Evolutionary conservation across 192 early-diverging fungal species (phyloP), one percentile per base, ranked within the genome.

Genomic region (Glomus cerebriforme): DNA sequence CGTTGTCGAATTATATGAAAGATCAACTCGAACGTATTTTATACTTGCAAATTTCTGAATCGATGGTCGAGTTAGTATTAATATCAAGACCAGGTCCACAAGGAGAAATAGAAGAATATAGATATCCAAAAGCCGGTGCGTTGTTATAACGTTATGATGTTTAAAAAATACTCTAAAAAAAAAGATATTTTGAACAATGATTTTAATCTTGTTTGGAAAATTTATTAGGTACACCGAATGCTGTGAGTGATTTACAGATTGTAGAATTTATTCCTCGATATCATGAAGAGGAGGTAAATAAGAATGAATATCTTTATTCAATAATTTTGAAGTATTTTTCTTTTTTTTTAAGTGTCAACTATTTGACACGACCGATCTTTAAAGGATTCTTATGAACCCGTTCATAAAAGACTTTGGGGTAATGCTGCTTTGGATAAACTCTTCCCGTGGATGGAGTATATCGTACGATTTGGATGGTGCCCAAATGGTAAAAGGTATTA

Each of bases 361-460:
- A 78, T 47, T 78, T 78, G 31, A 67, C 32, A 24, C 63, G 29
- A 78, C 58, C 22, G 45, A 64, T 59, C 66, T 47, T 26, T 74
- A 47, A 59, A 78, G 82, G 84, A 82, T 43, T 63, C 78, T 26
- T 67, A 43, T 43, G 84, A 81, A 34, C 86, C 86, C 3, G 60
- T 87, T 10, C 83, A 81, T 59, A 87, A 86, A 66, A 81, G 86
- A 60, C 79, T 88, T 8, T 86, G 84, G 85, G 81, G 85, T 9
- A 65, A 71, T 15, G 54, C 74, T 7, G 75, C 75, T 8, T 71
- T 91, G 13, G 78, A 87, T 67, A 79, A 79, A 27, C 59, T 84
- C 12, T 93, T 90, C 65, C 91, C 92, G 10, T 93, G 92, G 92
- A 75, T 84, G 32, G 92, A 93, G 63, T 93, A 93, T 82, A 89